phyloP scores from a whole-genome alignment of 2,329 filamentous ascomycete genomes.

The Tolypocladium tropicale region DNA sequence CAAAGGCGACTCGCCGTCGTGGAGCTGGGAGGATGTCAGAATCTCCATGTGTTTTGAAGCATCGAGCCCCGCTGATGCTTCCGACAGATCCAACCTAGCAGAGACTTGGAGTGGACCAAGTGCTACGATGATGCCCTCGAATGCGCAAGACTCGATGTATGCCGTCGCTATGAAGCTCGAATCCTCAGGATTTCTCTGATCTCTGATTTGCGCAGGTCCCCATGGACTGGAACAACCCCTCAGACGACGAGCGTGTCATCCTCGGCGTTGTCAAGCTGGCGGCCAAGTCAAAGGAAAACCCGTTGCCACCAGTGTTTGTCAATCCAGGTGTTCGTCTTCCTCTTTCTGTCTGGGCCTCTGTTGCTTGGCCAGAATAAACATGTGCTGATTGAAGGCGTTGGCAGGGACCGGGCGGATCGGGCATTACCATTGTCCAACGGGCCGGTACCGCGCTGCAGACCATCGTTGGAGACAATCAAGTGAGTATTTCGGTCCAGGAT shows the following conservation, averaged over 20 bases:
- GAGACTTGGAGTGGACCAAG: conserved; percentile 7
- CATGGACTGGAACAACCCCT: conserved; percentile 22
- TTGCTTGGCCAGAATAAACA: not conserved
- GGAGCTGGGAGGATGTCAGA: conserved; percentile 16
- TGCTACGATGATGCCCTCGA: conserved; percentile 10
- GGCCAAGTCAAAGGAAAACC: conserved; percentile 15
- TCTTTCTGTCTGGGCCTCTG: too few relatives aligned
- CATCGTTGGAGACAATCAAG: conserved; percentile 36
- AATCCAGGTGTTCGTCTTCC: conserved; percentile 20
- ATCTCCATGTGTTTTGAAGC: conserved; percentile 12
- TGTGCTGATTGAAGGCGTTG: too few relatives aligned
- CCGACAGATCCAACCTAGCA: conserved; percentile 21
- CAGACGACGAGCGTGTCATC: conserved; percentile 15
- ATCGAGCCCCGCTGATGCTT: not conserved
- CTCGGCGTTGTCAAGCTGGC: conserved; percentile 21
- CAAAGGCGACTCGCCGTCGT: conserved; percentile 5
- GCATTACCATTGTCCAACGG: conserved; percentile 22
- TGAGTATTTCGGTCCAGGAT: conserved; percentile 6
- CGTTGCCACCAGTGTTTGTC: conserved; percentile 20
- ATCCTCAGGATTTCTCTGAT: not conserved
- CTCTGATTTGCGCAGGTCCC: conserved; percentile 15
- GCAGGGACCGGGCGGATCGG: conserved; percentile 42
- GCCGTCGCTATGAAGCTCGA: too few relatives aligned
- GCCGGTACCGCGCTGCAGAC: conserved; percentile 25
- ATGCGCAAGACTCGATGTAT: conserved; percentile 22